These are phyloP conservation scores for Syzygium aqueum DNA, from an alignment of 345 rosid species.

Conservation along the genomic window DNA sequence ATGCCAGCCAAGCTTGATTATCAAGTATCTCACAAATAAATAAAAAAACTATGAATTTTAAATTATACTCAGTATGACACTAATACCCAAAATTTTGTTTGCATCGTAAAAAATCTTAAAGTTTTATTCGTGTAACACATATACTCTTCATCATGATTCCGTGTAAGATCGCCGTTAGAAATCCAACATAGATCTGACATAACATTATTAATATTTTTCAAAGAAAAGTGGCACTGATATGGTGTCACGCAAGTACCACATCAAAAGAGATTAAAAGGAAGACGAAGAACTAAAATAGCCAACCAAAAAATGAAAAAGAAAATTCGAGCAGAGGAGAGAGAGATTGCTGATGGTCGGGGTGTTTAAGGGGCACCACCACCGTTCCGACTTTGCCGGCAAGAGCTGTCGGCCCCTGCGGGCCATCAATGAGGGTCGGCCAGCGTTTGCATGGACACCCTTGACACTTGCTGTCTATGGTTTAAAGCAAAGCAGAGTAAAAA, in stretches of 20 bases:
- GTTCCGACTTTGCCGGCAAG: background rate
- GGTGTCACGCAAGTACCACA: background rate
- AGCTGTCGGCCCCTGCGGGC: background rate
- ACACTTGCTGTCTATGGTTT: background rate
- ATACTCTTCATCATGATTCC: background rate
- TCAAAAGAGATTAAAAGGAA: background rate
- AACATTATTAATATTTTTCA: background rate
- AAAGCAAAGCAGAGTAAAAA: background rate
- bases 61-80: background rate
- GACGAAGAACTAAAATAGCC: background rate
- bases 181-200: accelerated
- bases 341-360: background rate
- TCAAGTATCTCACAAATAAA: background rate
- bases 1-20: background rate
- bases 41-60: background rate
- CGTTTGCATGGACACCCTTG: background rate
- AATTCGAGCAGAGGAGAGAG: background rate
- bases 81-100: background rate
- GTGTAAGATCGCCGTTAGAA: background rate
- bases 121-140: background rate
- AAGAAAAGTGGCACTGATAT: background rate
- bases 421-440: background rate
- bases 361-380: background rate
- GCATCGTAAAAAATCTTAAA: background rate
- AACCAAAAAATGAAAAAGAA: background rate